Evolutionary conservation across 192 early-diverging fungal genomes (phyloP).

Genomic region (Backusella liffmaniae): DNA sequence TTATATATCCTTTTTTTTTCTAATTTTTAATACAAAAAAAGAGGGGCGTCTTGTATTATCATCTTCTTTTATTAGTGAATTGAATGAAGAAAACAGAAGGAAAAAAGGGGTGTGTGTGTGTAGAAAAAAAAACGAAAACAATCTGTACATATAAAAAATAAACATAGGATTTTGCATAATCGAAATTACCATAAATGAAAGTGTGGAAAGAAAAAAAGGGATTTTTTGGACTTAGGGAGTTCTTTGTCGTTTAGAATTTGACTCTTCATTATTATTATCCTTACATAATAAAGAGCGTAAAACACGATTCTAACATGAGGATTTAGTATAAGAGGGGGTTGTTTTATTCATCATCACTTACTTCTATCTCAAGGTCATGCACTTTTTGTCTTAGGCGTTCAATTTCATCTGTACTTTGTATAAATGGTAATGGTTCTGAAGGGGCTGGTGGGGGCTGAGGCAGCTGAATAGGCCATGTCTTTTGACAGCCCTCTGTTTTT

Average conservation of each 20-base stretch:
- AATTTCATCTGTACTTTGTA: slow-evolving; percentile 18
- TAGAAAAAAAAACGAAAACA: background rate
- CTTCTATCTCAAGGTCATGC: slow-evolving; percentile 33
- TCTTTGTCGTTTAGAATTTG: background rate
- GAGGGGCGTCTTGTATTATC: background rate
- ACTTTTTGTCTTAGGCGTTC: slow-evolving; percentile 7
- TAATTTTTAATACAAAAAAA: background rate
- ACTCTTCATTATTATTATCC: slow-evolving; percentile 1
- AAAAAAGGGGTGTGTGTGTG: background rate
- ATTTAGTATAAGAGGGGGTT: no score
- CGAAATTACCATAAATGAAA: background rate
- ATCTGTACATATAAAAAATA: background rate
- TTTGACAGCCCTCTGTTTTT: slow-evolving; percentile 38
- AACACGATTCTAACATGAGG: slow-evolving; percentile 15
- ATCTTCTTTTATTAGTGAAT: background rate
- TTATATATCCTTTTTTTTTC: background rate
- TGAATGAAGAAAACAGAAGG: background rate
- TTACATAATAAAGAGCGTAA: slow-evolving; percentile 7
- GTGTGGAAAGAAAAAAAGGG: background rate
- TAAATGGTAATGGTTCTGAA: slow-evolving; percentile 13
- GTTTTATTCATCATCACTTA: background rate
- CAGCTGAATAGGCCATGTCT: background rate
- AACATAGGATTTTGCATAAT: background rate
- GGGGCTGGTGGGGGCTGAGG: slow-evolving; percentile 7
- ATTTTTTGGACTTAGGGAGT: background rate